Evolutionary conservation across 2,329 filamentous ascomycete genomes (phyloP), one percentile per base, ranked within the genome.

Genomic region (Drechslera avenae): DNA sequence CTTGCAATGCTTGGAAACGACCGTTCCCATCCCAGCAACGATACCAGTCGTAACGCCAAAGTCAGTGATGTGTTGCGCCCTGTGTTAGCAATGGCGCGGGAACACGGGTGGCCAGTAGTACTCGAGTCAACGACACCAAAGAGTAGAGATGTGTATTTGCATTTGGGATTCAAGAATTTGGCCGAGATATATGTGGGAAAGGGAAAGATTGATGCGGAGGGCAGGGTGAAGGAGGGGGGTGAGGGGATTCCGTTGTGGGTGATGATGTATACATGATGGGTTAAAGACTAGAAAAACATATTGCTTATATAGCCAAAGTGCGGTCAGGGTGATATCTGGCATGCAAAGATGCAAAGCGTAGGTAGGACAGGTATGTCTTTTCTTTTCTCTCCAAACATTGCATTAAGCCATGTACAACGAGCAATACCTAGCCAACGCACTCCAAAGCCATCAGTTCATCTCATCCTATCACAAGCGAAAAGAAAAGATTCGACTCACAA

Each of bases 1-100:
- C 36, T 54, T 3, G 30, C 39, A 8, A 14, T 54, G 2, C 5
- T 54, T 5, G 51, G 32, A 10, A 54, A 54, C 17, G 47, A 54
- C 21, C 47, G 47, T 13, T 16, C 16, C 6, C 43, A 46, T 23
- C 37, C 43, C 1, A 43, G 42, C 10, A 23, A 39, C 18, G 23
- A 52, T 13, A 10, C 31, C 18, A 19, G 33, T 17, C 30, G 19
- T 10, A 50, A 50, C n/a, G 14, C 19, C 2, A 51, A 46, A 42
- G 46, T 36, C 2, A 46, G 47, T n/a, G 34, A 51, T 4, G 42
- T 54, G 1, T 28, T 54, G 10, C 44, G 46, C n/a, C 52, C 52
- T 1, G 40, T 54, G 7, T 23, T 54, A 14, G 33, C 39, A 5
- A 47, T 54, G 33, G 52, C 52, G 16, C 41, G 28, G 21, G 47